Evolutionary conservation across 805 yeast species (phyloP).

Genomic region (Suhomyces kilbournensis): DNA sequence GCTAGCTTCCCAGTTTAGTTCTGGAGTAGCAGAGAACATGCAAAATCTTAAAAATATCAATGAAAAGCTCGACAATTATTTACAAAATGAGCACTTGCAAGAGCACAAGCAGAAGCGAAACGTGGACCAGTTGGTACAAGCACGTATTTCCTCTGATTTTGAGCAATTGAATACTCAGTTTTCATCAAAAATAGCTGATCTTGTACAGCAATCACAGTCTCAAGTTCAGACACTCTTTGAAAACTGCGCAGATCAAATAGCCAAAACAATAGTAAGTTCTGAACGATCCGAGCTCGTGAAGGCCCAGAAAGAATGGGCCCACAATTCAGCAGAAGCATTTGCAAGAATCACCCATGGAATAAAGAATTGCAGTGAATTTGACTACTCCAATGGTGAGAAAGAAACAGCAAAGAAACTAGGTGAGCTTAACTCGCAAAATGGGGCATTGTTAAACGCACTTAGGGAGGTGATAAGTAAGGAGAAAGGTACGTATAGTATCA

Average conservation of each 20-base stretch:
- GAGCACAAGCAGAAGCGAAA: slow-evolving; percentile 1
- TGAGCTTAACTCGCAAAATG: background rate
- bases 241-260: background rate
- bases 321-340: background rate
- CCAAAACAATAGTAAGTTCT: background rate
- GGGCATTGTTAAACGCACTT: background rate
- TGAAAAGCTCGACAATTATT: slow-evolving; percentile 13
- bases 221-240: slow-evolving; percentile 3
- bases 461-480: background rate
- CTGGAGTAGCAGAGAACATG: slow-evolving; percentile 4
- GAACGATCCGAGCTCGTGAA: background rate
- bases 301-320: background rate
- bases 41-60: slow-evolving; percentile 9
- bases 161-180: slow-evolving; percentile 1
- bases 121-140: slow-evolving; percentile 1
- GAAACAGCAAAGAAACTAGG: background rate
- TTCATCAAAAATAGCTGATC: background rate
- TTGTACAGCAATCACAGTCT: slow-evolving; percentile 1
- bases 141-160: background rate
- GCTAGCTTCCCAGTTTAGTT: slow-evolving; percentile 1
- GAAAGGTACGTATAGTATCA: background rate
- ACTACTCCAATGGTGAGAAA: background rate
- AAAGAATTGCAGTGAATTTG: background rate
- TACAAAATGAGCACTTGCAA: slow-evolving; percentile 14
- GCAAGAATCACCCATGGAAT: background rate